Conservation (phyloP, 1,284 basidiomycete genomes). For the Cryptococcus jaspeensis region DNA sequence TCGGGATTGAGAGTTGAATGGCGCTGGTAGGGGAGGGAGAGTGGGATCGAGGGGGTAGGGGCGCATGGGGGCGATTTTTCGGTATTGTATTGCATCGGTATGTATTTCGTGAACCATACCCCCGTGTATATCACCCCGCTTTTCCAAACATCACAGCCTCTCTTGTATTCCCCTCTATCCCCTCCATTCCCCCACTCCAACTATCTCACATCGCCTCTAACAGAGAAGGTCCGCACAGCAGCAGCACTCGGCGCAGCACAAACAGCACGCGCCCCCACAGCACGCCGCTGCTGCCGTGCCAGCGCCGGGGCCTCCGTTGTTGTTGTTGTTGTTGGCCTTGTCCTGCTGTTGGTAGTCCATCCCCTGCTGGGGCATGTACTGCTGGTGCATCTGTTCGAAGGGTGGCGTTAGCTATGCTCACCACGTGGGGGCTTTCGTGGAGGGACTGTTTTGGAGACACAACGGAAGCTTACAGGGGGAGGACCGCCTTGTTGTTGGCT, state of each 20-base stretch:
- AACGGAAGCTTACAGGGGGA: slow-evolving; percentile 6
- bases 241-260: slow-evolving; percentile 10
- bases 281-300: slow-evolving; percentile 16
- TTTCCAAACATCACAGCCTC: neutral
- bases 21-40: too few relatives aligned
- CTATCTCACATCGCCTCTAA: neutral
- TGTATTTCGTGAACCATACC: neutral
- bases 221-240: neutral
- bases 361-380: slow-evolving; percentile 11
- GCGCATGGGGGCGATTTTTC: neutral
- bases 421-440: neutral
- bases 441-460: neutral
- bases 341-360: slow-evolving; percentile 13
- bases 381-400: slow-evolving; percentile 1
- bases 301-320: slow-evolving; percentile 1
- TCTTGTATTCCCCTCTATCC: neutral
- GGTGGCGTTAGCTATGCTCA: neutral
- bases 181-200: too few relatives aligned
- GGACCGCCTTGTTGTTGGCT: slow-evolving; percentile 10
- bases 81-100: neutral
- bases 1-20: too few relatives aligned
- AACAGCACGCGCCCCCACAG: slow-evolving; percentile 14
- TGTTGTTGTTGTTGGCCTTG: slow-evolving; percentile 4
- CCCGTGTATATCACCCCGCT: neutral
- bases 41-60: too few relatives aligned